Evolutionary conservation across 2,329 filamentous ascomycete species (phyloP), one percentile per base, ranked within the genome.

Genomic region (Alternaria gaisen): DNA sequence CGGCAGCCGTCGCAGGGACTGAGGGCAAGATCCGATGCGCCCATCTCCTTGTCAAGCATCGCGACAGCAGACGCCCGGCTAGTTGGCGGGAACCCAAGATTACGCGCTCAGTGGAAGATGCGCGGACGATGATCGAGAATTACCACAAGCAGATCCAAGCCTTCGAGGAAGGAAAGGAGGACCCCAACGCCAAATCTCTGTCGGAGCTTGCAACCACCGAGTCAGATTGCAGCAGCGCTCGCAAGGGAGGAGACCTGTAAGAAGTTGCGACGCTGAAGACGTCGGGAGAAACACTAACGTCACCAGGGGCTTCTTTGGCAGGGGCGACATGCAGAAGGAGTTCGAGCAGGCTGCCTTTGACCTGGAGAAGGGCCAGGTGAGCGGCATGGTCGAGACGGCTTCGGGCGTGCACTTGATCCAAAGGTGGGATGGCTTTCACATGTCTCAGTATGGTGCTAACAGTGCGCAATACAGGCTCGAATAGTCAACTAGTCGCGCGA

Each of bases 281-380:
- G 9, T 18, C 22, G 5, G 12, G 28, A 12, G 28, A 22, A 32
- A 28, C n/a, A 20, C 57, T 63, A 50, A 65, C 46, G 28, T 30
- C 26, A 48, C 41, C 54, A 90, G 88, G 65, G 95, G 95, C 20
- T 97, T 94, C 80, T 99, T 99, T 79, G 94, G 93, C 57, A 89
- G 87, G 72, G 93, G 93, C 28, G 94, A 98, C 74, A 99, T 99
- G 95, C 95, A 99, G 79, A 94, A 94, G 83, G 94, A 97, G 81
- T 99, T 99, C 75, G 95, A 99, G 82, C 93, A 97, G 58, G 94
- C 94, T 5, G 91, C 95, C 1, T 99, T 99, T 81, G 90, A 87
- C n/a, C 84, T 99, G 56, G 87, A 94, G 79, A 90, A 90, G 2
- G 94, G 93, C 34, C 88, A 97, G 80, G 88, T 98, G 74, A 97